Conservation (phyloP, 305 asterid species). For the Withania somnifera region DNA sequence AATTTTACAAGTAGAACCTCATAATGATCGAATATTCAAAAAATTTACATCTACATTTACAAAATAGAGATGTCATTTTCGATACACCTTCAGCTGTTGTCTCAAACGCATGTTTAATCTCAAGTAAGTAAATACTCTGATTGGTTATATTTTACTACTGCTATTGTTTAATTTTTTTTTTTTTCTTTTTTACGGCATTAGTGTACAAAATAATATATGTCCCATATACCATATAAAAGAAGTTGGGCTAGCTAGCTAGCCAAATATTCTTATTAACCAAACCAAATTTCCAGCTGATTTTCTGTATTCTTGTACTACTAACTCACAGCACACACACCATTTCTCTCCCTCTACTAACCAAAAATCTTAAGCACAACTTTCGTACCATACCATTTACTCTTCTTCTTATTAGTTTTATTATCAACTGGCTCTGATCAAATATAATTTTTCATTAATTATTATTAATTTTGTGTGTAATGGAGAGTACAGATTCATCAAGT, state of each 20-base stretch:
- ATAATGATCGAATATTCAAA: no score
- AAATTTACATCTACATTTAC: no score
- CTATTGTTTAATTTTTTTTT: not conserved
- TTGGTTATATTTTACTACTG: not conserved
- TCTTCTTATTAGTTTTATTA: not conserved
- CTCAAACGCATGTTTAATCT: no score
- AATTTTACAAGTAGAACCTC: not conserved
- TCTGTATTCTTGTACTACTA: not conserved
- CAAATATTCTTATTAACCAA: not conserved
- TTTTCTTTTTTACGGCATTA: not conserved
- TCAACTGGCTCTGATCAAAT: not conserved
- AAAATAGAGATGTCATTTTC: no score
- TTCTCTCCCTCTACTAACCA: not conserved
- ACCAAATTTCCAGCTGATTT: not conserved
- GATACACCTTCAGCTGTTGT: no score
- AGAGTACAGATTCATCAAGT: constrained; percentile 72
- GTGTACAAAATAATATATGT: not conserved
- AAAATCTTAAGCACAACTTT: not conserved
- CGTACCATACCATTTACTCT: not conserved
- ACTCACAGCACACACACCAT: not conserved
- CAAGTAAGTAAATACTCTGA: not conserved
- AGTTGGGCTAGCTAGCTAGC: not conserved
- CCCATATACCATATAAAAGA: not conserved
- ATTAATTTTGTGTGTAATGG: constrained; percentile 45
- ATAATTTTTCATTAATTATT: no score